phyloP scores from a whole-genome alignment of 306 rosid genomes.

The Castanea sativa region DNA sequence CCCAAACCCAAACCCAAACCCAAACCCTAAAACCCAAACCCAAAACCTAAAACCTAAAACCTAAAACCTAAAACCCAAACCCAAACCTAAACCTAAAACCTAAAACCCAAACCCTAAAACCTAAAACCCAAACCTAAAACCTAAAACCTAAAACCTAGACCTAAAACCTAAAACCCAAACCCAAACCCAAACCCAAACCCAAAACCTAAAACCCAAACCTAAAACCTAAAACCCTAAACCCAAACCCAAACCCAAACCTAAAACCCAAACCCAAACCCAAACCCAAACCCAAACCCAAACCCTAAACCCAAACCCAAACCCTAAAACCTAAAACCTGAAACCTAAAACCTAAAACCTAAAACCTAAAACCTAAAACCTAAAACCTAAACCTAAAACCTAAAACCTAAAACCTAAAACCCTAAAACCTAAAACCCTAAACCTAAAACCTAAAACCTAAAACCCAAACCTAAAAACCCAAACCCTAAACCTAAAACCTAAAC shows the following conservation, averaged over 20 bases:
- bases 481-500: slow-evolving; percentile 10
- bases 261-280: no score
- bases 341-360: not conserved
- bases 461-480: not conserved
- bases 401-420: slow-evolving; percentile 11
- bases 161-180: slow-evolving; percentile 10
- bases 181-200: not conserved
- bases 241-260: no score
- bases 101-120: not conserved
- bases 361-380: not conserved
- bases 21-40: not conserved
- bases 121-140: not conserved
- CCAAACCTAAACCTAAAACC: not conserved
- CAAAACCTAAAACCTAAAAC: slow-evolving; percentile 7
- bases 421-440: not conserved
- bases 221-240: no score
- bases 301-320: no score
- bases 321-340: no score
- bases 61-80: slow-evolving; percentile 2
- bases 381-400: slow-evolving; percentile 12
- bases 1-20: no score
- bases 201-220: no score
- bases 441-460: not conserved
- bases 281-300: no score
- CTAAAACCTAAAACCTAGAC: slow-evolving; percentile 10